Conservation (phyloP, 2,329 filamentous ascomycete species). For the Hymenoscyphus occultus region DNA sequence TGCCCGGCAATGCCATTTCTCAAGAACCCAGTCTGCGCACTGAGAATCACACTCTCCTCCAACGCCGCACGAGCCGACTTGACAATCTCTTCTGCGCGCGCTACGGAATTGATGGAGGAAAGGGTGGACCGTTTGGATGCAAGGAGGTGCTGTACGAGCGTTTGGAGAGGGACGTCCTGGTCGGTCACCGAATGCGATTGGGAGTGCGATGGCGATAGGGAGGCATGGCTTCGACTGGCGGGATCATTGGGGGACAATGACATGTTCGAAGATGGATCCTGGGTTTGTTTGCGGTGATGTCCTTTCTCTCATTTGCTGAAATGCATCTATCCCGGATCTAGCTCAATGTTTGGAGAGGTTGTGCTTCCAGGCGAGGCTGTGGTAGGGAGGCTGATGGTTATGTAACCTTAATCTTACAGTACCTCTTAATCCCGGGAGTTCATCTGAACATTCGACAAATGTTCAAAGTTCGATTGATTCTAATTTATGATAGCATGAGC, state of each 20-base stretch:
- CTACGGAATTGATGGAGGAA: constrained; percentile 76
- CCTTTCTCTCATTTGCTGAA: background rate
- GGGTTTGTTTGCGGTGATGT: background rate
- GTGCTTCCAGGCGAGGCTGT: background rate
- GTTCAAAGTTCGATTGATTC: too few relatives aligned
- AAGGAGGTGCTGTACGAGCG: constrained; percentile 78
- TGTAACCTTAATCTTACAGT: too few relatives aligned
- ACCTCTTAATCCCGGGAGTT: too few relatives aligned
- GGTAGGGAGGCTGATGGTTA: background rate
- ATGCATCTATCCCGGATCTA: background rate
- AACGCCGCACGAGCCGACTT: constrained; percentile 70
- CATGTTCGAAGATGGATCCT: constrained; percentile 12
- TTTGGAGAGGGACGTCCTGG: constrained; percentile 56
- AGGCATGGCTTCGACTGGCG: constrained; percentile 29
- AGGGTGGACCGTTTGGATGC: constrained; percentile 78
- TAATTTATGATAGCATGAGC: too few relatives aligned
- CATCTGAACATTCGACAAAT: too few relatives aligned
- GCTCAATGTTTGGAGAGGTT: background rate
- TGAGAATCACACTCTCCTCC: constrained; percentile 74
- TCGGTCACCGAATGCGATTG: constrained; percentile 23
- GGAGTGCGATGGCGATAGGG: constrained; percentile 28
- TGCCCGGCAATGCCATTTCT: constrained; percentile 59
- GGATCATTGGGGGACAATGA: constrained; percentile 19
- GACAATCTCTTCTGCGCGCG: constrained; percentile 83
- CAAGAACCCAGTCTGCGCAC: constrained; percentile 67